Conservation (phyloP, 768 basidiomycete genomes). For the Neoboletus subvelutipes region DNA sequence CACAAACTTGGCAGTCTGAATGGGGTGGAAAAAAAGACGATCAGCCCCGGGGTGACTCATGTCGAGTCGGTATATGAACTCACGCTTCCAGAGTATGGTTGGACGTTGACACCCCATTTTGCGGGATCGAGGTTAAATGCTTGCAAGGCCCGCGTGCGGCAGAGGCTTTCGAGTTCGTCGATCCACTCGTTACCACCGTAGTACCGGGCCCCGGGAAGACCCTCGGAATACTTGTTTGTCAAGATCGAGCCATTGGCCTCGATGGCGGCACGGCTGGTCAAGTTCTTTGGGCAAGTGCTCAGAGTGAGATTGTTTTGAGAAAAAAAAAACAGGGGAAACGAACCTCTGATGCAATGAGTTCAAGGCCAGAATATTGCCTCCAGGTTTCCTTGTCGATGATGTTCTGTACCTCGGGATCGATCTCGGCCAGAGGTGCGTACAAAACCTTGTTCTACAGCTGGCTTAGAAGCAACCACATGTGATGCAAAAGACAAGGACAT, state of each 20-base stretch:
- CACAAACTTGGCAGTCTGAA: slow-evolving; percentile 83
- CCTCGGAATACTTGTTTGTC: slow-evolving; percentile 99
- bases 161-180: slow-evolving; percentile 92
- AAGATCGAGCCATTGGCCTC: slow-evolving; percentile 98
- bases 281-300: slow-evolving; percentile 55
- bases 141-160: slow-evolving; percentile 91
- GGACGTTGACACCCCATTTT: slow-evolving; percentile 98
- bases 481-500: slow-evolving; percentile 25
- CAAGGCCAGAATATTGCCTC: slow-evolving; percentile 96
- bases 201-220: slow-evolving; percentile 95
- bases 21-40: slow-evolving; percentile 3
- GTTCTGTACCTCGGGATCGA: slow-evolving; percentile 93
- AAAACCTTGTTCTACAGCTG: slow-evolving; percentile 79
- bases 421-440: slow-evolving; percentile 84
- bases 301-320: not conserved
- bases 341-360: slow-evolving; percentile 99
- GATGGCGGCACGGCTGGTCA: slow-evolving; percentile 94
- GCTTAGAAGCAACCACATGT: not conserved
- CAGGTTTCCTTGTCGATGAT: slow-evolving; percentile 99
- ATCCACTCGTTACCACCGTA: slow-evolving; percentile 98
- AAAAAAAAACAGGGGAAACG: slow-evolving; percentile 11
- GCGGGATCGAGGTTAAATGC: slow-evolving; percentile 93
- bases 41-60: slow-evolving; percentile 9
- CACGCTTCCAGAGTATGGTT: slow-evolving; percentile 94
- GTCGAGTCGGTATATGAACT: slow-evolving; percentile 32